Conservation (phyloP, 2,329 filamentous ascomycete species). For the Xylariaceae sp. region DNA sequence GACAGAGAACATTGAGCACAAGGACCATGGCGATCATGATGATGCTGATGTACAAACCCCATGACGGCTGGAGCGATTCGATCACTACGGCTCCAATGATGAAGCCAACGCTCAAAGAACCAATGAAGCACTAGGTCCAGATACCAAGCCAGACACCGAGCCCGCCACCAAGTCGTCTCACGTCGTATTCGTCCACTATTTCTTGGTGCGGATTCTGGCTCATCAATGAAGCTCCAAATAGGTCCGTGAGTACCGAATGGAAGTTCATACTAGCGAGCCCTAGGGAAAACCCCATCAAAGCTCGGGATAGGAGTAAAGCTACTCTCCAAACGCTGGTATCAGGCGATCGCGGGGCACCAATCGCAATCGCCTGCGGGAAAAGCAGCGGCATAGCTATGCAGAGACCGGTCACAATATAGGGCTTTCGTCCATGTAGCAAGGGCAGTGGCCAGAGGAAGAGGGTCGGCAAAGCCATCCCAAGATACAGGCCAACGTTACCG, state of each 20-base stretch:
- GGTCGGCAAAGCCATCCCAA: conserved; percentile 66
- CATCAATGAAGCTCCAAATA: conserved; percentile 74
- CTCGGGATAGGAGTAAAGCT: conserved; percentile 59
- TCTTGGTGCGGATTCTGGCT: conserved; percentile 70
- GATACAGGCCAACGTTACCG: conserved; percentile 69
- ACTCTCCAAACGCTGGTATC: conserved; percentile 53
- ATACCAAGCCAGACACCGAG: conserved; percentile 76
- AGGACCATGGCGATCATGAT: conserved; percentile 62
- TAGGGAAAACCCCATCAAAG: conserved; percentile 62
- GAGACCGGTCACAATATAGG: conserved; percentile 67
- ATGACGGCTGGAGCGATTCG: conserved; percentile 58
- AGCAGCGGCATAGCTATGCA: conserved; percentile 67
- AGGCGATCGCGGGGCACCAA: conserved; percentile 54
- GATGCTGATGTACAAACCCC: conserved; percentile 73
- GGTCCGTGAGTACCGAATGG: conserved; percentile 64
- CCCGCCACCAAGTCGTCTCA: conserved; percentile 70
- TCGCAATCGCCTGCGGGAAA: conserved; percentile 68
- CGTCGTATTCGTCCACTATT: conserved; percentile 61
- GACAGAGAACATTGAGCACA: conserved; percentile 65
- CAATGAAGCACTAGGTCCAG: conserved; percentile 74
- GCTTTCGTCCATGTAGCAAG: conserved; percentile 70
- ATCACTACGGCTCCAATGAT: conserved; percentile 68
- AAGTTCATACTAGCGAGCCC: conserved; percentile 78
- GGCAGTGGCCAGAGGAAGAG: conserved; percentile 71
- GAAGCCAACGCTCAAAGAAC: conserved; percentile 68